Evolutionary conservation across 768 basidiomycete genomes (phyloP).

Genomic region (Favolaschia claudopus): DNA sequence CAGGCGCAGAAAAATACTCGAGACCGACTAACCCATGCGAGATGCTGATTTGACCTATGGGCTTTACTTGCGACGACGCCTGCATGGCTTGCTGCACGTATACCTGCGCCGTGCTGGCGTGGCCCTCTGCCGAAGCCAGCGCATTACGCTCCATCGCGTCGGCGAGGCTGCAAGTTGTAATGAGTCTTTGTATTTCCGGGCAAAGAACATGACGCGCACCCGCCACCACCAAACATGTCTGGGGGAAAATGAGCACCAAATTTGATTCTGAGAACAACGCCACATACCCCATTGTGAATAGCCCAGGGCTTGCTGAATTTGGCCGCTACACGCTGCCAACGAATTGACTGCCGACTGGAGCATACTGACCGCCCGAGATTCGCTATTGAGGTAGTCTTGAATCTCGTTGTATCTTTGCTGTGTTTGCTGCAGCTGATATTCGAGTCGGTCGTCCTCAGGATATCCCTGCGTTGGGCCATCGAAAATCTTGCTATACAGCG

Average conservation of each 20-base stretch:
- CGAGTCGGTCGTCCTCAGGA: conserved; percentile 54
- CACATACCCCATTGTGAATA: conserved; percentile 50
- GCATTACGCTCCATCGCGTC: conserved; percentile 54
- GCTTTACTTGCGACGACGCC: conserved; percentile 44
- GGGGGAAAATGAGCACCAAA: background rate
- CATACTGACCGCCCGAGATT: conserved; percentile 49
- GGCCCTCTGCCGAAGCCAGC: conserved; percentile 43
- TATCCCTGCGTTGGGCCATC: conserved; percentile 53
- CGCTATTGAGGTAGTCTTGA: conserved; percentile 44
- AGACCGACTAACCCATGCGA: conserved; percentile 43
- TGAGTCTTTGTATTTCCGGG: background rate
- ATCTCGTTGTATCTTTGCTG: conserved; percentile 43
- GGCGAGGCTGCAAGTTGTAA: conserved; percentile 40
- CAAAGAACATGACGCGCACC: conserved; percentile 30
- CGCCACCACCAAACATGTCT: conserved; percentile 54
- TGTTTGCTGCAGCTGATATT: conserved; percentile 43
- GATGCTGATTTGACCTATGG: conserved; percentile 46
- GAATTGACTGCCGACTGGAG: conserved; percentile 45
- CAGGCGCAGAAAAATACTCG: background rate
- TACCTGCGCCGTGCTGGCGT: conserved; percentile 42
- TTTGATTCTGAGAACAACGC: background rate
- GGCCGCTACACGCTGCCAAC: conserved; percentile 40
- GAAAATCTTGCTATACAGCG: conserved; percentile 50
- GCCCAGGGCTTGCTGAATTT: conserved; percentile 45
- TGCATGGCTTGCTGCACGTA: conserved; percentile 48